A percentile compares a stretch with the other conserved stretches of the same genome.
Evolutionary conservation across 2,329 filamentous ascomycete species (phyloP).

Genomic region (Hypoxylon sp.): DNA sequence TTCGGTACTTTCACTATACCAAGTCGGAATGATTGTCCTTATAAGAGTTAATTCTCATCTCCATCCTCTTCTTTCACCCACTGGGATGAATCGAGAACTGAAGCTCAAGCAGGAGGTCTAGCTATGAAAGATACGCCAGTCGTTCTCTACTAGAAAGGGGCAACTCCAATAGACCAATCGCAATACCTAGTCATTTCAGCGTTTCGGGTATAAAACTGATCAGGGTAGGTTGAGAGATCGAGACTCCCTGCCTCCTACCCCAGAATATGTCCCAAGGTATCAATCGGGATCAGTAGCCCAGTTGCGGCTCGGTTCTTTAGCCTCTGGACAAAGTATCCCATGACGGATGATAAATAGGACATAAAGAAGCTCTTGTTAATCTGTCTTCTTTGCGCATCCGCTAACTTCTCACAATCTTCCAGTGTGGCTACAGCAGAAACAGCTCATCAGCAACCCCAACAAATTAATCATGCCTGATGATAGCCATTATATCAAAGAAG

Average conservation of each 20-base stretch:
- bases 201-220: not conserved
- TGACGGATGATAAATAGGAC: not conserved
- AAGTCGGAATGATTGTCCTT: not conserved
- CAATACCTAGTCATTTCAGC: not conserved
- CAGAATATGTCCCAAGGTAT: too few species aligned
- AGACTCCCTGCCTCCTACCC: not conserved
- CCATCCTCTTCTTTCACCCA: not conserved
- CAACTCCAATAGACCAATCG: slow-evolving; percentile 2
- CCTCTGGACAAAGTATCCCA: not conserved
- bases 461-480: slow-evolving; percentile 1
- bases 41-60: not conserved
- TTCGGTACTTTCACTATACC: not conserved
- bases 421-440: not conserved
- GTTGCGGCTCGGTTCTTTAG: not conserved
- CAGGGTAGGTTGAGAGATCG: slow-evolving; percentile 10
- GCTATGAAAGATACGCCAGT: not conserved
- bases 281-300: too few species aligned
- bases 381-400: not conserved
- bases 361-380: not conserved
- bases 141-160: slow-evolving; percentile 2
- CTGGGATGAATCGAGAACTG: not conserved
- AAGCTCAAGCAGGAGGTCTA: not conserved
- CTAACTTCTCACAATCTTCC: not conserved
- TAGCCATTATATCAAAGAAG: slow-evolving; percentile 1
- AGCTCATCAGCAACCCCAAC: not conserved